These are phyloP conservation scores for Emmonsia crescens DNA, from an alignment of 2,329 filamentous ascomycete species.

Conservation along the genomic window DNA sequence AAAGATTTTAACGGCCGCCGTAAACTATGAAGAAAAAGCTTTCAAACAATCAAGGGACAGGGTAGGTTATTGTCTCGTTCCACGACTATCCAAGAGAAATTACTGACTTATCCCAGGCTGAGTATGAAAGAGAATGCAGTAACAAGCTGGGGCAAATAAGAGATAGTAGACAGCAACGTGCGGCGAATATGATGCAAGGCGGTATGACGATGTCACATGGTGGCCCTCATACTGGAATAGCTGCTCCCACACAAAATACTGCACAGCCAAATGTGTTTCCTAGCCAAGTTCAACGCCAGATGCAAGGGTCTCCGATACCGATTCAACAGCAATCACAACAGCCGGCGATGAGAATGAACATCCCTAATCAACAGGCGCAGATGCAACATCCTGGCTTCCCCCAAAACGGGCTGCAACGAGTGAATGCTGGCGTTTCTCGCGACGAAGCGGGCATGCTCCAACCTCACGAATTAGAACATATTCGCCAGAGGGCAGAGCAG, in stretches of 20 bases:
- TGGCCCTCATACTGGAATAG: slow-evolving; percentile 21
- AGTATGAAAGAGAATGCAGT: slow-evolving; percentile 35
- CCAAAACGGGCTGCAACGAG: slow-evolving; percentile 22
- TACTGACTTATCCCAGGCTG: slow-evolving; percentile 19
- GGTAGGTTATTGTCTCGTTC: slow-evolving; percentile 14
- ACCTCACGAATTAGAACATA: slow-evolving; percentile 32
- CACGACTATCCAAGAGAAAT: neutral
- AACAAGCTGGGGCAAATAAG: slow-evolving; percentile 36
- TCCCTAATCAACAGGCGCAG: slow-evolving; percentile 7
- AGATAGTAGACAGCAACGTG: slow-evolving; percentile 35
- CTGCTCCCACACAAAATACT: slow-evolving; percentile 29
- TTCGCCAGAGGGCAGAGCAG: slow-evolving; percentile 37
- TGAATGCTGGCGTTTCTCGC: slow-evolving; percentile 17
- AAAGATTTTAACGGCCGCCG: slow-evolving; percentile 30
- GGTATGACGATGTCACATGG: slow-evolving; percentile 32
- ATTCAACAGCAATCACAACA: slow-evolving; percentile 21
- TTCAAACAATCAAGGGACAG: slow-evolving; percentile 32
- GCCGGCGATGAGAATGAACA: slow-evolving; percentile 7
- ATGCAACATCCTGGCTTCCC: slow-evolving; percentile 21
- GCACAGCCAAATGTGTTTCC: slow-evolving; percentile 36
- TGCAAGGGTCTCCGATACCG: slow-evolving; percentile 11
- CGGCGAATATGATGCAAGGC: slow-evolving; percentile 27
- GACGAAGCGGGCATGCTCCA: slow-evolving; percentile 29
- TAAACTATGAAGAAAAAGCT: slow-evolving; percentile 36
- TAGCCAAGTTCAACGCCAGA: slow-evolving; percentile 26